phyloP scores from a whole-genome alignment of 2,329 filamentous ascomycete species.

The Alternaria metachromatica region DNA sequence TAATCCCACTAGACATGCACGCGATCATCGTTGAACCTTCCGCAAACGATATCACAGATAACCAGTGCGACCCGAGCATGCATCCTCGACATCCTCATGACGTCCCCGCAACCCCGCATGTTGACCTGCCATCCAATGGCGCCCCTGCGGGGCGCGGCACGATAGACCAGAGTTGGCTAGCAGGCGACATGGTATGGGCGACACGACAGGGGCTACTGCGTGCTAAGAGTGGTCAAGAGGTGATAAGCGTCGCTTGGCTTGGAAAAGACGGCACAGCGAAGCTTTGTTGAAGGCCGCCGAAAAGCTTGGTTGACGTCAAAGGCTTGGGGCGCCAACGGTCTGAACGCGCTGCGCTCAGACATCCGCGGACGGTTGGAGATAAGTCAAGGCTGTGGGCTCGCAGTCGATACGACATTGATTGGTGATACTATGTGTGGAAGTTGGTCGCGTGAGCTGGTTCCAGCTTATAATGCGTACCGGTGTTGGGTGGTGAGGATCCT shows the following conservation, averaged over 20 bases:
- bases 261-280: constrained; percentile 9
- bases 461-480: background rate
- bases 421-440: background rate
- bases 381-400: background rate
- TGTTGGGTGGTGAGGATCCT: background rate
- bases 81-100: constrained; percentile 13
- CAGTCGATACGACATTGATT: background rate
- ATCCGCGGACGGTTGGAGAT: background rate
- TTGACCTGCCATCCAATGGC: constrained; percentile 1
- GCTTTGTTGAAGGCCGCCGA: constrained; percentile 21
- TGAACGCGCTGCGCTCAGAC: background rate
- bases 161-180: background rate
- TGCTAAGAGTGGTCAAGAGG: constrained; percentile 17
- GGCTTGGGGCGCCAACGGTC: background rate
- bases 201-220: constrained; percentile 2
- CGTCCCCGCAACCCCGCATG: constrained; percentile 20
- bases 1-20: background rate
- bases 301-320: constrained; percentile 14
- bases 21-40: background rate
- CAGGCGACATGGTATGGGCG: background rate
- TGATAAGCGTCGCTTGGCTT: constrained; percentile 26
- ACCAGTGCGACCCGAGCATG: constrained; percentile 6
- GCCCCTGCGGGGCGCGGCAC: background rate
- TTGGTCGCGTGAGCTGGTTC: background rate
- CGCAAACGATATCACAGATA: background rate